Conservation (phyloP, 768 basidiomycete species). For the Boletus eberwhitei region DNA sequence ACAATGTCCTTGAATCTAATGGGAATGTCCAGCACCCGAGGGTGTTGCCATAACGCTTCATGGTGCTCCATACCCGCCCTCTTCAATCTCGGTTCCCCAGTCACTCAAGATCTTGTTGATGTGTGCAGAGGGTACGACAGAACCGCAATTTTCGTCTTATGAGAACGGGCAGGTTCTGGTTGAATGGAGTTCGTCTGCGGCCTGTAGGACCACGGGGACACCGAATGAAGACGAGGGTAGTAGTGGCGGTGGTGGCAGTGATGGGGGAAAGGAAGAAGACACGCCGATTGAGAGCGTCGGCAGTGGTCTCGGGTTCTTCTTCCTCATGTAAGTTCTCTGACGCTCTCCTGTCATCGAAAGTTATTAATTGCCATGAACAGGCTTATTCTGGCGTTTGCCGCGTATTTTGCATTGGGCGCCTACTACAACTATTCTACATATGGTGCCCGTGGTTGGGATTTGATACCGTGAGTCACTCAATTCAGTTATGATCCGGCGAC, state of each 20-base stretch:
- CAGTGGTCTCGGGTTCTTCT: constrained; percentile 86
- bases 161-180: constrained; percentile 51
- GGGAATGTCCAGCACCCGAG: constrained; percentile 43
- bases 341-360: constrained; percentile 1
- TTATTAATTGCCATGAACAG: constrained; percentile 36
- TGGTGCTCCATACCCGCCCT: constrained; percentile 59
- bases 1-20: constrained; percentile 3
- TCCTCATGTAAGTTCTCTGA: constrained; percentile 61
- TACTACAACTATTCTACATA: constrained; percentile 90
- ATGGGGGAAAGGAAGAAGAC: constrained; percentile 16
- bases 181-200: constrained; percentile 62
- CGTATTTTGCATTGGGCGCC: constrained; percentile 75
- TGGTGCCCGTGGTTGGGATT: constrained; percentile 76
- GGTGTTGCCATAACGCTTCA: constrained; percentile 55
- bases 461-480: constrained; percentile 71
- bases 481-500: not conserved
- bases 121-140: constrained; percentile 45
- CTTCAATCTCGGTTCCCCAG: constrained; percentile 46
- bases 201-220: constrained; percentile 41
- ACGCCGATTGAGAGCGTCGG: constrained; percentile 46
- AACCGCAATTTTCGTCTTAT: constrained; percentile 58
- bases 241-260: constrained; percentile 5
- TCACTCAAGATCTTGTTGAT: constrained; percentile 57
- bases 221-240: constrained; percentile 28
- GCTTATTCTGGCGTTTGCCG: constrained; percentile 54